Percentiles rank a stretch among this genome's conserved stretches.
phyloP scores from a whole-genome alignment of 805 yeast species.

The Priceomyces fermenticarens region DNA sequence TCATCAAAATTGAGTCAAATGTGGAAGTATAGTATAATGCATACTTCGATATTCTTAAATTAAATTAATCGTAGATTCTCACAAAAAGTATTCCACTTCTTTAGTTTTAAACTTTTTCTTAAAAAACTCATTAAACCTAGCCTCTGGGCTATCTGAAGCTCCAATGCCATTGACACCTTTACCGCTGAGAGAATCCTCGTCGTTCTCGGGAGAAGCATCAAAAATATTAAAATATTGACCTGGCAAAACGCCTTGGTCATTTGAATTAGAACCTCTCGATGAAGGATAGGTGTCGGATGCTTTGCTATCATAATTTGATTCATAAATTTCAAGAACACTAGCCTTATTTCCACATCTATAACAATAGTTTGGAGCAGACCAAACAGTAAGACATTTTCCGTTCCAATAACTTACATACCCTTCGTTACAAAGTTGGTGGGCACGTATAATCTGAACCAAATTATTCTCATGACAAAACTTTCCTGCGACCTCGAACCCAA shows the following conservation, averaged over 20 bases:
- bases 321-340: conserved; percentile 82
- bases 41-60: no score
- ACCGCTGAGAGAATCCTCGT: conserved; percentile 48
- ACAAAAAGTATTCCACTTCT: conserved; percentile 53
- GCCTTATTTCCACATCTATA: conserved; percentile 97
- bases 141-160: conserved; percentile 4
- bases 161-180: conserved; percentile 36
- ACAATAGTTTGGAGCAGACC: conserved; percentile 99
- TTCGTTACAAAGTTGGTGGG: conserved; percentile 95
- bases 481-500: conserved; percentile 87
- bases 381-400: conserved; percentile 90
- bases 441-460: conserved; percentile 80
- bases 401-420: conserved; percentile 91
- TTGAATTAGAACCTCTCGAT: conserved; percentile 3
- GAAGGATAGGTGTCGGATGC: conserved; percentile 1
- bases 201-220: conserved; percentile 95
- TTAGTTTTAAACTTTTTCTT: conserved; percentile 26
- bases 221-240: conserved; percentile 86
- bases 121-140: conserved; percentile 22
- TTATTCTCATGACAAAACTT: conserved; percentile 77
- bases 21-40: no score
- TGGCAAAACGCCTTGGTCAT: conserved; percentile 25
- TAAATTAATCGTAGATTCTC: conserved; percentile 3
- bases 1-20: no score
- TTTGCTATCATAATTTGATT: conserved; percentile 41